Conservation (phyloP, 2,329 filamentous ascomycete species). For the Fusarium lyarnte region DNA sequence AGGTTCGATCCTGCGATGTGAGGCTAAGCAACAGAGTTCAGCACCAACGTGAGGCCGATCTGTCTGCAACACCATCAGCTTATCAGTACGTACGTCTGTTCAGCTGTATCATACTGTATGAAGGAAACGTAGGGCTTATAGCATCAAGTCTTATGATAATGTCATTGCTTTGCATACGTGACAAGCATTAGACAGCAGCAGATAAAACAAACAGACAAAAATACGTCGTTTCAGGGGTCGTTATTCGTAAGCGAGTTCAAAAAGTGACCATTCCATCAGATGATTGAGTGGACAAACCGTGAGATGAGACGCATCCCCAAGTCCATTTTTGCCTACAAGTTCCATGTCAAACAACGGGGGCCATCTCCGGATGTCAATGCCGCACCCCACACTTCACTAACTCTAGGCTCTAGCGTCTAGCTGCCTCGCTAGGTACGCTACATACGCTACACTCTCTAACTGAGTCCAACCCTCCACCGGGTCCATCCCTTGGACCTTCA, state of each 20-base stretch:
- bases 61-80: constrained; percentile 5
- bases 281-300: constrained; percentile 23
- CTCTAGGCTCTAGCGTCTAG: not conserved
- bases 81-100: not conserved
- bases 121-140: not conserved
- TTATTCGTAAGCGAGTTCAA: not conserved
- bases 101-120: not conserved
- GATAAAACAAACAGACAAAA: not conserved
- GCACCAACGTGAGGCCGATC: constrained; percentile 24
- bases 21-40: constrained; percentile 39
- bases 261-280: constrained; percentile 25
- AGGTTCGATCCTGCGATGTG: constrained; percentile 29
- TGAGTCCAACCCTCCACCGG: not conserved
- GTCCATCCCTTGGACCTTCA: constrained; percentile 7
- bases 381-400: constrained; percentile 32
- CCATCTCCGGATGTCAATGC: constrained; percentile 37
- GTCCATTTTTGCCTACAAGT: not conserved
- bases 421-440: not conserved
- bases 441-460: constrained; percentile 6
- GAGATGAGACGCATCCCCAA: constrained; percentile 16
- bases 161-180: constrained; percentile 4
- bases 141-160: not conserved
- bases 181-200: not conserved
- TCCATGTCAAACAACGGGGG: constrained; percentile 20
- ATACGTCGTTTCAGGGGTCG: not conserved